These are phyloP conservation scores for Isabelozyma rhagii DNA, from an alignment of 805 yeast genomes.

Conservation along the genomic window DNA sequence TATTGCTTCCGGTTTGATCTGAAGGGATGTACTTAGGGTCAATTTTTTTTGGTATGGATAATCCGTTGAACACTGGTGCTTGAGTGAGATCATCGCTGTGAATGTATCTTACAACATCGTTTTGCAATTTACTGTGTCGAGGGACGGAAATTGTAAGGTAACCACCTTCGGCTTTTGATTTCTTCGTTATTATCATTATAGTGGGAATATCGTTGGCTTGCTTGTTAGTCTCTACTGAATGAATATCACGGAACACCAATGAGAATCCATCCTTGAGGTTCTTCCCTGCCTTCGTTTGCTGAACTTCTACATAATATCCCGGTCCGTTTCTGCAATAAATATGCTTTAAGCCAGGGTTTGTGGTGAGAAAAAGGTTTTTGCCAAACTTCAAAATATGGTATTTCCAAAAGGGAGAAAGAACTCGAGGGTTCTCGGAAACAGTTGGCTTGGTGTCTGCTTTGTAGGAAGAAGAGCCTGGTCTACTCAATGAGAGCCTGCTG, in stretches of 20 bases:
- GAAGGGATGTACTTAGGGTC: slow-evolving; percentile 18
- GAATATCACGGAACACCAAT: slow-evolving; percentile 22
- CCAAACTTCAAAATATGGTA: slow-evolving; percentile 59
- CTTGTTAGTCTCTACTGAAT: slow-evolving; percentile 8
- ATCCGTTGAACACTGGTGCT: slow-evolving; percentile 19
- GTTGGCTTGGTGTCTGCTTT: not conserved
- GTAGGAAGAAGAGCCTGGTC: not conserved
- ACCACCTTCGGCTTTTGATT: slow-evolving; percentile 25
- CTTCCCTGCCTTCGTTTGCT: slow-evolving; percentile 10
- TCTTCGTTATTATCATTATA: slow-evolving; percentile 24
- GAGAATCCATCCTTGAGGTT: slow-evolving; percentile 16
- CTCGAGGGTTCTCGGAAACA: not conserved
- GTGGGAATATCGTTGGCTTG: slow-evolving; percentile 12
- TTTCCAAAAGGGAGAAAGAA: slow-evolving; percentile 48
- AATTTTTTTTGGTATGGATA: slow-evolving; percentile 21
- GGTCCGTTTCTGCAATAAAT: slow-evolving; percentile 60
- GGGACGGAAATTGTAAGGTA: slow-evolving; percentile 22
- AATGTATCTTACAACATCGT: slow-evolving; percentile 3
- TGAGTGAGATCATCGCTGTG: slow-evolving; percentile 3
- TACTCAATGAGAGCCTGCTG: not conserved
- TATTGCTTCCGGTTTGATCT: slow-evolving; percentile 7
- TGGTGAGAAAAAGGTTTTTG: slow-evolving; percentile 56
- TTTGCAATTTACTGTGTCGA: slow-evolving; percentile 7
- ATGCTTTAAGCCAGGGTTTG: slow-evolving; percentile 64
- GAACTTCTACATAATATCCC: slow-evolving; percentile 52